Evolutionary conservation across 257 asterid genomes (phyloP), one percentile per base, ranked within the genome.

Genomic region (Mitragyna speciosa): DNA sequence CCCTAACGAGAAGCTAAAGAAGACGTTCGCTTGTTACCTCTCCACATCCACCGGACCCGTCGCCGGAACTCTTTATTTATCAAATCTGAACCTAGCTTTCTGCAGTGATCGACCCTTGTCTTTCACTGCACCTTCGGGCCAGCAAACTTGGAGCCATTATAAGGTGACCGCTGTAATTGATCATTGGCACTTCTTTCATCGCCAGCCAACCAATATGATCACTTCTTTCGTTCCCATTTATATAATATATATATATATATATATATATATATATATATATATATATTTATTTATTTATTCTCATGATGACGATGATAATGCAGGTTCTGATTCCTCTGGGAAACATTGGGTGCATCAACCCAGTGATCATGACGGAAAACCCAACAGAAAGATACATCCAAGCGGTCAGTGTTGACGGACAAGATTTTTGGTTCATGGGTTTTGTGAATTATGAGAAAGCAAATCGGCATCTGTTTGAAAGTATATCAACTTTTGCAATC

Each of bases 71-170:
- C 66, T 56, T 1, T 56, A 56, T 56, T 17, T 59, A 10, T 59
- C 66, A 8, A 59, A n/a, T 24, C 2, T 58, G 22, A 30, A n/a
- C 28, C 9, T 58, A 0, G 65, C 65, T n/a, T 58, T 58, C 65
- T 58, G 65, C 65, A 58, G 65, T 58, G 65, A 58, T 58, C 65
- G 65, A 7, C 65, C 65, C 14, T 58, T 58, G 65, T 58, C 65
- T 26, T 58, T 58, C 28, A 22, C 14, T 22, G 65, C 65, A 22
- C 65, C 65, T 58, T 58, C 65, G 0, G 65, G 65, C 5, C 30
- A 7, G 28, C 30, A 58, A 22, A 58, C 65, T 58, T 58, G 65
- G 66, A 59, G 66, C 66, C 24, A 59, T 59, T 59, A 59, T 28
- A 59, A 59, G 64, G 64, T 56, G 7, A 26, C 2, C 10, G 5